Conservation (phyloP, 441 rosid species). For the Arabidopsis lyrata region DNA sequence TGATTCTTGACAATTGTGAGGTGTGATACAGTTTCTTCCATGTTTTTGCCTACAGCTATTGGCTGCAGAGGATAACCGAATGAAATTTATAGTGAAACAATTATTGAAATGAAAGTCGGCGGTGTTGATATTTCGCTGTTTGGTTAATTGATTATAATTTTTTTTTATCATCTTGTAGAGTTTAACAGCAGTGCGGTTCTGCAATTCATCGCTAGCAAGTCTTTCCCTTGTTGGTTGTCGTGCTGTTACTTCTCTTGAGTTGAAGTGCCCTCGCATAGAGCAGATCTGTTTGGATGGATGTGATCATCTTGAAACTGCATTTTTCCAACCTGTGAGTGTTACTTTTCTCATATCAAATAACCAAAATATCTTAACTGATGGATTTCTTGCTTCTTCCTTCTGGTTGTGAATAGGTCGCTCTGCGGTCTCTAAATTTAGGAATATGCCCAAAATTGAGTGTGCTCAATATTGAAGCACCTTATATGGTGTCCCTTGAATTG, state of each 20-base stretch:
- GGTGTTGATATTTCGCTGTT: constrained; percentile 16
- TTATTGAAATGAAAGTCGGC: neutral
- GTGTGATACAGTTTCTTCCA: constrained; percentile 48
- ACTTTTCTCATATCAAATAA: constrained; percentile 15
- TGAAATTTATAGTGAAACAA: neutral
- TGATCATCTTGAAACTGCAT: constrained; percentile 90
- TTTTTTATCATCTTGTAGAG: constrained; percentile 53
- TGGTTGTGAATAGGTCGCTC: constrained; percentile 69
- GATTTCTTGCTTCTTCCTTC: constrained; percentile 6
- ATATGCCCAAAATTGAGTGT: constrained; percentile 89
- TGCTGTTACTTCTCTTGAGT: constrained; percentile 74
- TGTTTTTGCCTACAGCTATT: neutral
- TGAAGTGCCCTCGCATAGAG: constrained; percentile 84
- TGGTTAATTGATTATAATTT: constrained; percentile 20
- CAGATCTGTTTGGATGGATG: constrained; percentile 92
- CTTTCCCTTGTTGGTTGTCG: constrained; percentile 98
- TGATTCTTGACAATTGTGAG: constrained; percentile 98
- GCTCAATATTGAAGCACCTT: constrained; percentile 80
- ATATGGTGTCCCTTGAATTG: constrained; percentile 88
- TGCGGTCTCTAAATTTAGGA: constrained; percentile 82
- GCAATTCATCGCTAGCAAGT: constrained; percentile 77
- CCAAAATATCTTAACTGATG: constrained; percentile 23
- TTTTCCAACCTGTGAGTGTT: constrained; percentile 87
- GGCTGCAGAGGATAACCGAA: constrained; percentile 1
- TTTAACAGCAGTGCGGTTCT: constrained; percentile 78